Base-by-base conservation (phyloP, 306 rosid species). In the Sicyos baderoa region DNA sequence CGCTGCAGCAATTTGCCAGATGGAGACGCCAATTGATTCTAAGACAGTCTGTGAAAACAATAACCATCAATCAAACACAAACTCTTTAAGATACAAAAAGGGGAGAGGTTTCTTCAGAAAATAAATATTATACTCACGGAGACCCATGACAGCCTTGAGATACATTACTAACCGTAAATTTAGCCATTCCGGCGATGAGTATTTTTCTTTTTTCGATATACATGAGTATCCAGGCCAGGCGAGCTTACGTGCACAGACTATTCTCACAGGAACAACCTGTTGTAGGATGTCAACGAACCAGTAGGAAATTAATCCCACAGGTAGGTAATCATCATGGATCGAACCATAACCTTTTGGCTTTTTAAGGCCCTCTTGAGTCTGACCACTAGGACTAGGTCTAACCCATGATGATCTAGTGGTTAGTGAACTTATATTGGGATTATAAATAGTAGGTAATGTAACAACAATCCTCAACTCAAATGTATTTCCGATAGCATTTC, bases 1-100 rank as follows among this genome's bases (percentile, higher is more conserved):
- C 4, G 83, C 83, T 45, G 81, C 80, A 22, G 91, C 89, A 95
- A 94, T 94, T 79, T 88, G 91, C 96, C 97, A 94, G 51, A 94
- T 90, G 37, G 97, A 80, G 47, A 88, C 85, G 19, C 89, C 93
- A 27, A 79, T 80, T 3, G 95, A 85, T 7, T 80, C 86, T 52
- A 90, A 78, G 67, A 85, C 87, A 5, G 79, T 82, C 99, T 94
- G 82, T 69, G 53, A 11, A 32, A n/a, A 35, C 11, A 51, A 13
- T 62, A 75, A 58, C 14, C 42, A 11, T 9, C 45, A 66, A 48
- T 66, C 22, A 66, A 66, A 65, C 16, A 12, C 14, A 45, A 19
- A 22, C 55, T 47, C 44, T 6, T 44, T 21, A 47, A 7, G 70
- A 45, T 65, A 47, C 45, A 40, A 40, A 40, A 9, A 40, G 45